Base-by-base conservation (phyloP, 768 basidiomycete genomes). In the Kwoniella sp. region DNA sequence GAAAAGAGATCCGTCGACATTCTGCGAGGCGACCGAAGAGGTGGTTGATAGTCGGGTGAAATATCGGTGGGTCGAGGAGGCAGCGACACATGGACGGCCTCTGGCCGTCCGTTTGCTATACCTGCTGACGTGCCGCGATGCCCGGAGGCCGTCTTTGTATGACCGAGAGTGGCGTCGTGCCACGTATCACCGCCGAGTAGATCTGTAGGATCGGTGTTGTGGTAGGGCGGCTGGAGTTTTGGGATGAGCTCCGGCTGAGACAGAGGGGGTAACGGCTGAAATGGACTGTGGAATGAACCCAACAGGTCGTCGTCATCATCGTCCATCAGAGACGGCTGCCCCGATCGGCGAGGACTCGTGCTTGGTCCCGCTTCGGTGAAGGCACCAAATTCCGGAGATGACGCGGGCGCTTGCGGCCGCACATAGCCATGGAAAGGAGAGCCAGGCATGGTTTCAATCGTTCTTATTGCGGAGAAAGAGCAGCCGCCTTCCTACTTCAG, bases 1-100 rank as follows among this genome's bases (percentile, higher is more conserved):
- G 36, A 36, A 46, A 50, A 43, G 31, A 45, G 55, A 6, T 27
- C 26, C 6, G 60, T 47, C 0, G 63, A 65, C 56, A 66, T 38
- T 10, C 64, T 56, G 11, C 67, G 44, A n/a, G 67, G 67, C 0
- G 57, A 58, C 1, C 39, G 38, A 5, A 51, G 20, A 6, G 60
- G 60, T 3, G 58, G 64, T 15, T 53, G 39, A 38, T 64, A 66
- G 34, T 66, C 62, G 11, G 55, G 51, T 3, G 59, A 34, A 22
- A 64, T 66, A 15, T 64, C 64, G 37, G 53, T 46, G 2, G 67
- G 67, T 5, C 64, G 64, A 39, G 64, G 67, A 25, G 64, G 67
- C 3, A 66, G 53, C 4, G 37, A 34, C 11, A 63, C 53, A 32
- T 55, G 56, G 3, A 61, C 46, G 2, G 43, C 17, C 26, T 25